A percentile compares a stretch with the other conserved stretches of the same genome.
phyloP scores from a whole-genome alignment of 495 filamentous ascomycete genomes.

The Talaromyces trachyspermus region DNA sequence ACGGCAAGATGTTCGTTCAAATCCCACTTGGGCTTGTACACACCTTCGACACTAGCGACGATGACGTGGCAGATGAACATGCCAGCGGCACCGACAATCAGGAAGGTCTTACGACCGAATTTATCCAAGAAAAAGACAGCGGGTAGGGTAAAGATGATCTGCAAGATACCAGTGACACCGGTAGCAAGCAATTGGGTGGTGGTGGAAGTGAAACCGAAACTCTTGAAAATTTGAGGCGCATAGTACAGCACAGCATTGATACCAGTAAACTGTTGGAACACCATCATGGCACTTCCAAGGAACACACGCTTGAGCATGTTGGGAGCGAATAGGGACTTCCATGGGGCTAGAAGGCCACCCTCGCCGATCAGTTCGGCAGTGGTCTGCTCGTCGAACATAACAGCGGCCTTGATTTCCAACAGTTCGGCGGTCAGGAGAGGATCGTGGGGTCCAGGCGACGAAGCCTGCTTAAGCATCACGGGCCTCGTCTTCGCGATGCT shows the following conservation, averaged over 20 bases:
- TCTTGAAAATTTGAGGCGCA: conserved; percentile 37
- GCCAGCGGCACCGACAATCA: conserved; percentile 62
- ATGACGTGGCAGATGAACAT: conserved; percentile 58
- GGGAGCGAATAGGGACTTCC: conserved; percentile 41
- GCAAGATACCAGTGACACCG: conserved; percentile 66
- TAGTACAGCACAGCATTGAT: conserved; percentile 60
- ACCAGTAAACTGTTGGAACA: conserved; percentile 60
- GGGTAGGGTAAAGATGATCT: conserved; percentile 63
- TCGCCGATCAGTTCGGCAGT: conserved; percentile 24
- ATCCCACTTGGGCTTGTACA: conserved; percentile 24
- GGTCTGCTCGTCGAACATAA: conserved; percentile 53
- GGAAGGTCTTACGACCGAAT: conserved; percentile 65
- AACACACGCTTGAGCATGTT: conserved; percentile 60
- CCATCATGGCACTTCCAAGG: conserved; percentile 40
- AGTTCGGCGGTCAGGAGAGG: conserved; percentile 58
- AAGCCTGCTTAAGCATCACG: conserved; percentile 53
- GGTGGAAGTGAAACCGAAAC: conserved; percentile 27
- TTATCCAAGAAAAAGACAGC: conserved; percentile 69
- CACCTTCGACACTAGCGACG: conserved; percentile 34
- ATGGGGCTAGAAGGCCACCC: conserved; percentile 50
- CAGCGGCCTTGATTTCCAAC: conserved; percentile 53
- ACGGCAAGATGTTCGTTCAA: conserved; percentile 16
- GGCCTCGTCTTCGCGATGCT: conserved; percentile 73
- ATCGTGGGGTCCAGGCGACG: conserved; percentile 58
- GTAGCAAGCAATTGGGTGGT: conserved; percentile 63